Base-by-base conservation (phyloP, 495 filamentous ascomycete species). In the Penicillium cataractarum region DNA sequence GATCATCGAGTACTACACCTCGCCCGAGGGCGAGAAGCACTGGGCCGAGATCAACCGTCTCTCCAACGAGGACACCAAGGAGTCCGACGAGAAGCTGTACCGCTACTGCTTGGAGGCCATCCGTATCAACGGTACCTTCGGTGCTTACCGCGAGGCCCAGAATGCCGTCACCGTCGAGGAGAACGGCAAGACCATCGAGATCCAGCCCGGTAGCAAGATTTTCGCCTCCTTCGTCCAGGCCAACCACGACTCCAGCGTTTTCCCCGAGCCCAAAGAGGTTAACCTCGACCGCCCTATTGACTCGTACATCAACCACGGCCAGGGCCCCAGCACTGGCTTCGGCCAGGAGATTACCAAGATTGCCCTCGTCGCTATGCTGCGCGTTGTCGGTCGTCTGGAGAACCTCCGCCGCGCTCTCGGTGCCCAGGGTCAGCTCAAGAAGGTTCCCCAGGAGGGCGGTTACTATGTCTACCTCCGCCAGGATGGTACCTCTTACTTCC, bases 1-100 rank as follows among this genome's bases (percentile, higher is more conserved):
- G 74, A 82, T 91, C 12, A 82, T 94, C 12, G 91, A 96, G 69
- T 93, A 87, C 79, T 96, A 92, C 77, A 78, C 92, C 29, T 83
- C 82, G 0, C 72, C 76, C 31, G 77, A 82, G 15, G 85, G 86
- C 60, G 77, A 80, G 40, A 52, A 74, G 26, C 80, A 92, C 64
- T 72, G 88, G 6, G 77, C 84, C 2, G 83, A 84, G 32, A 82
- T 93, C 66, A 79, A 86, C 69, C 74, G 73, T 9, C 76, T 88
- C 26, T 84, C 81, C 64, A 80, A 84, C 58, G 54, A 70, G 29
- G 73, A 83, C 27, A 78, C 72, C 13, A 54, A 69, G 10, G 83
- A 81, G 57, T 77, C 81, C 1, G 83, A 86, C 55, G 77, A 83
- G 32, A 71, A 72, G 60, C 71, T 86, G 33, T 67, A 81, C 60